These are phyloP conservation scores for Candida insectorum DNA, from an alignment of 805 yeast genomes.

Conservation along the genomic window DNA sequence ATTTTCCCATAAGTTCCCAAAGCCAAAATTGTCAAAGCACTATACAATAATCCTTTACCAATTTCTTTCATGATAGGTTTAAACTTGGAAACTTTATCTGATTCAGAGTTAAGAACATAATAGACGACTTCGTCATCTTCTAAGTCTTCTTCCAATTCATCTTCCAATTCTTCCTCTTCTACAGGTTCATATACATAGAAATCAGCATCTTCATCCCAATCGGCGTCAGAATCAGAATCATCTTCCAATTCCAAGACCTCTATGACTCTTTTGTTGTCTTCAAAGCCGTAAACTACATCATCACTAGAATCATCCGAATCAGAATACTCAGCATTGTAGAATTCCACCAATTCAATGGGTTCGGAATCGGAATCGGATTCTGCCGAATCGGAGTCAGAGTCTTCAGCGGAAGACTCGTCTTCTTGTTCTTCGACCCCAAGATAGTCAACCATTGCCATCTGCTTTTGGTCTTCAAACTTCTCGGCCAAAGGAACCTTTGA, in stretches of 20 bases:
- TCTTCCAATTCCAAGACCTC: too few species aligned
- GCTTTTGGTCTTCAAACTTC: not conserved
- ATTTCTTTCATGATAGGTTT: slow-evolving; percentile 21
- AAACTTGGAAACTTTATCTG: not conserved
- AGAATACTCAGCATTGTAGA: not conserved
- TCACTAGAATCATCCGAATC: too few species aligned
- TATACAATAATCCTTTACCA: slow-evolving; percentile 30
- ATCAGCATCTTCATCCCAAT: too few species aligned
- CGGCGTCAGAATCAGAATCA: too few species aligned
- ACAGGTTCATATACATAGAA: too few species aligned
- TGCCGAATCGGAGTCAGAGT: too few species aligned
- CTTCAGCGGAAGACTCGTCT: not conserved
- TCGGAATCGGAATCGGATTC: too few species aligned
- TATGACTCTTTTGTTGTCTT: too few species aligned
- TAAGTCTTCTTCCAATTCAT: slow-evolving; percentile 1
- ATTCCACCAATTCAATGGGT: not conserved
- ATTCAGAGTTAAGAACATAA: slow-evolving; percentile 2
- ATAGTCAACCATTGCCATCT: too few species aligned
- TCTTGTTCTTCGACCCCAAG: not conserved
- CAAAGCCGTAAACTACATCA: too few species aligned
- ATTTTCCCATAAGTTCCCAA: slow-evolving; percentile 35
- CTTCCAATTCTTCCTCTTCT: too few species aligned
- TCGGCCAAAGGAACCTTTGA: too few species aligned
- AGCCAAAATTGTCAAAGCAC: slow-evolving; percentile 28
- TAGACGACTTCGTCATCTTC: slow-evolving; percentile 5